A percentile compares a stretch with the other conserved stretches of the same genome.
phyloP scores from a whole-genome alignment of 176 grass and related monocot species.

The Carex cristatella region DNA sequence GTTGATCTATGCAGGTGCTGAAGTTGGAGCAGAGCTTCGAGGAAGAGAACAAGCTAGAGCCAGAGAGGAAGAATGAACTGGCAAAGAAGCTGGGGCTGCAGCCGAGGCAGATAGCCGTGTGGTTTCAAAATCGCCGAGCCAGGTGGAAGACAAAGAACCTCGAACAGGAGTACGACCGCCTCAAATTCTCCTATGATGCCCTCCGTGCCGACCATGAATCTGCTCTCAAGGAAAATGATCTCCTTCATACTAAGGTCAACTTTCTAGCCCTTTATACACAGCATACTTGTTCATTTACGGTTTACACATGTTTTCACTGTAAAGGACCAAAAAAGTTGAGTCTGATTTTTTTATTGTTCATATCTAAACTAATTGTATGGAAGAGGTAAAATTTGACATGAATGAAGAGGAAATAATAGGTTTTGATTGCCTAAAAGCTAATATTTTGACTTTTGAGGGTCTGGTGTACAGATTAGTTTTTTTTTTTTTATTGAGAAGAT shows the following conservation, averaged over 20 bases:
- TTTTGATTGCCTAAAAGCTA: slow-evolving; percentile 5
- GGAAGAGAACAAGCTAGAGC: slow-evolving; percentile 91
- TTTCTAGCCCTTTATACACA: background rate
- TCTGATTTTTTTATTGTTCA: background rate
- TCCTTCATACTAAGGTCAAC: slow-evolving; percentile 51
- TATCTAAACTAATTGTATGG: background rate
- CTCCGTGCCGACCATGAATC: slow-evolving; percentile 55
- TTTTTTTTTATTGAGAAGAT: background rate
- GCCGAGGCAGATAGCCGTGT: slow-evolving; percentile 86
- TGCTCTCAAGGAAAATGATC: slow-evolving; percentile 66
- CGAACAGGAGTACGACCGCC: slow-evolving; percentile 71
- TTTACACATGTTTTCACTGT: background rate
- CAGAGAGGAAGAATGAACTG: slow-evolving; percentile 79
- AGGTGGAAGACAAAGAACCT: slow-evolving; percentile 96
- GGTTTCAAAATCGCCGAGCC: slow-evolving; percentile 95
- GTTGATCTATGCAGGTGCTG: slow-evolving; percentile 35
- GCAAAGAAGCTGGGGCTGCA: slow-evolving; percentile 67
- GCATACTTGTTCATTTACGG: background rate
- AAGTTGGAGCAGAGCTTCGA: slow-evolving; percentile 69
- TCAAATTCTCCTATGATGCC: slow-evolving; percentile 60
- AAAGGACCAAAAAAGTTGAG: background rate
- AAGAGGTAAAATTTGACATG: background rate
- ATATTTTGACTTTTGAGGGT: slow-evolving; percentile 8
- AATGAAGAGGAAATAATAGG: background rate
- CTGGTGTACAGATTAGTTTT: background rate